These are phyloP conservation scores for Paramyrothecium roridum DNA, from an alignment of 2,329 filamentous ascomycete species.

Conservation along the genomic window DNA sequence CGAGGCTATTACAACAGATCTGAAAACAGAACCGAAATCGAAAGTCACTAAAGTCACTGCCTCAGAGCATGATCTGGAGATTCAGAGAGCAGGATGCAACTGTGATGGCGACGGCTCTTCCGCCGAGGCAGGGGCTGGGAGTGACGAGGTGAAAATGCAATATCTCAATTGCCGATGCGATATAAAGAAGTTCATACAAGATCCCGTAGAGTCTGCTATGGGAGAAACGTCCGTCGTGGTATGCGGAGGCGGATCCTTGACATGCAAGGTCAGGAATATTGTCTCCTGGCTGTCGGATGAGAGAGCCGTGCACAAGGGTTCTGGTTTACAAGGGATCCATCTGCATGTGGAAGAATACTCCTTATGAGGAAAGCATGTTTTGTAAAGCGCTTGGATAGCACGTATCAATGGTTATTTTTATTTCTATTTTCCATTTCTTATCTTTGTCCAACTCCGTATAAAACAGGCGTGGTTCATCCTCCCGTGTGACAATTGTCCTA, in stretches of 20 bases:
- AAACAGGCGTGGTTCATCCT: too few species aligned
- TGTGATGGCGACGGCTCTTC: neutral
- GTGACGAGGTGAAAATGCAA: constrained; percentile 34
- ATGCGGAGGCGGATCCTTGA: constrained; percentile 55
- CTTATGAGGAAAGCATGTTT: constrained; percentile 29
- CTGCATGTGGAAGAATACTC: constrained; percentile 60
- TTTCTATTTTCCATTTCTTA: too few species aligned
- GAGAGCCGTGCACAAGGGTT: constrained; percentile 61
- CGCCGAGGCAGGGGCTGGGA: neutral
- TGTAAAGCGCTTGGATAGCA: too few species aligned
- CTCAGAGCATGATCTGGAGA: neutral
- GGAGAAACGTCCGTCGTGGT: constrained; percentile 61
- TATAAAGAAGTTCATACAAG: constrained; percentile 47
- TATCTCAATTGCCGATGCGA: constrained; percentile 44
- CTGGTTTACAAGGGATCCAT: constrained; percentile 60
- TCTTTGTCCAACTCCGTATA: too few species aligned
- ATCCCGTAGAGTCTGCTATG: constrained; percentile 53
- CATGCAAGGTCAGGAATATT: constrained; percentile 50
- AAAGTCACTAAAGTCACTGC: neutral
- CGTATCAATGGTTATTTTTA: too few species aligned
- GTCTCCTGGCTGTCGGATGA: constrained; percentile 57
- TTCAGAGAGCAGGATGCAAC: neutral
- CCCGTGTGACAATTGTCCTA: too few species aligned
- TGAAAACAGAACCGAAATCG: too few species aligned
- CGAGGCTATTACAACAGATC: too few species aligned